Percentiles rank a stretch among this genome's conserved stretches.
These are phyloP conservation scores for Acanthamoeba lenticulata DNA, from an alignment of 208 protist genomes.

Conservation along the genomic window DNA sequence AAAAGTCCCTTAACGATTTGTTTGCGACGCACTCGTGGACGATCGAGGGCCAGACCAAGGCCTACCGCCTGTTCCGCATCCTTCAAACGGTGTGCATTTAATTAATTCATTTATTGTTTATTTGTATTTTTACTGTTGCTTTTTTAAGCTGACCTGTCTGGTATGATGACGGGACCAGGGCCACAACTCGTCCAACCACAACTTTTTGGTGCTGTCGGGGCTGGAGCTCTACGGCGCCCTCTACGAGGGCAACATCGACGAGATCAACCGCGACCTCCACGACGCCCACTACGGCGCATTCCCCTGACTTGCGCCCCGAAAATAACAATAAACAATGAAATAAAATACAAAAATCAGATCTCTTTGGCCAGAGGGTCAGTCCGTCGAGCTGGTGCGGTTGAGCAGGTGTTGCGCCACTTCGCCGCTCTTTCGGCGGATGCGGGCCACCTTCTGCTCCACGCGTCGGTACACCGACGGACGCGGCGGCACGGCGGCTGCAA, in stretches of 20 bases:
- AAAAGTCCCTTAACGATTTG: constrained; percentile 33
- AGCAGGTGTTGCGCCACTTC: background rate
- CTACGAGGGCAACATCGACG: background rate
- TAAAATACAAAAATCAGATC: too few species aligned
- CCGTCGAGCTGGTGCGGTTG: too few species aligned
- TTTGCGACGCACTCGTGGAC: constrained; percentile 64
- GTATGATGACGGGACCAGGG: constrained; percentile 68
- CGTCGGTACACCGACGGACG: background rate
- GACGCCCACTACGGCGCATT: background rate
- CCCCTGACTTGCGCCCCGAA: too few species aligned
- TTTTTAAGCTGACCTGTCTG: too few species aligned
- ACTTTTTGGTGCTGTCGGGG: constrained; percentile 72
- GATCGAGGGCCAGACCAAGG: constrained; percentile 20
- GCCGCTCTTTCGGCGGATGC: background rate
- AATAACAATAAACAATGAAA: too few species aligned
- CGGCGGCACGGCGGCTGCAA: background rate
- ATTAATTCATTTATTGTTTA: too few species aligned
- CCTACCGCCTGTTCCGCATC: constrained; percentile 76
- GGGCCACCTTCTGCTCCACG: background rate
- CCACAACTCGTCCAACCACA: constrained; percentile 75
- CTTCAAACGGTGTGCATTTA: constrained; percentile 56
- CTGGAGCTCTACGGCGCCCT: constrained; percentile 77
- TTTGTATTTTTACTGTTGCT: too few species aligned
- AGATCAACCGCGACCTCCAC: constrained; percentile 14
- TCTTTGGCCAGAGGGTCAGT: too few species aligned